Base-by-base conservation (phyloP, 495 filamentous ascomycete species). In the Penicillium flavigenum region DNA sequence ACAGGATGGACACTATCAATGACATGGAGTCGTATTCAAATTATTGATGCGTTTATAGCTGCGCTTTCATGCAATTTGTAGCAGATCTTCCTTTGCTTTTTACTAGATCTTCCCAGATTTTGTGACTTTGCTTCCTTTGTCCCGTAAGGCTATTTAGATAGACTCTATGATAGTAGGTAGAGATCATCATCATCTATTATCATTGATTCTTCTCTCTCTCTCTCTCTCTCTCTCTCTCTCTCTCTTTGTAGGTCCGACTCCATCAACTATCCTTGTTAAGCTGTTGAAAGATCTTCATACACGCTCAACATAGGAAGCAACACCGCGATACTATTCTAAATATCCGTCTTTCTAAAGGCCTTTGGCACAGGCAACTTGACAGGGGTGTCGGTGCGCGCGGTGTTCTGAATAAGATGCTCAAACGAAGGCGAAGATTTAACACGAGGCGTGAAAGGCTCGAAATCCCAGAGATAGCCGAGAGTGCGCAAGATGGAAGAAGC, bases 401-500 rank as follows among this genome's bases (percentile, higher is more conserved):
- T 49, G 12, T 42, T 47, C 27, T 46, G 56, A 51, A 79, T 68
- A 44, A 79, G 60, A 57, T 78, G 74, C 27, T 77, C 72, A 57
- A 79, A 79, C 8, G 75, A 74, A 42, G 76, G 62, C 2, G 76
- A 66, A 7, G 56, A 44, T 16, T 61, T 58, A 22, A 77, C 75
- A 51, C 76, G 69, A 5, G 76, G 73, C 1, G 67, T 75, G 47
- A 78, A 75, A 14, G 68, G 68, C 42, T 74, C 71, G 54, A 79
- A 72, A 44, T 78, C 75, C 76, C 76, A 79, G 5, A 78, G 68
- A 27, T 76, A 72, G 5, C 73, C 76, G 2, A 79, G 61, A 17
- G 73, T 76, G 19, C 70, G 63, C 34, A 78, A 64, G 5, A 76
- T 65, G 0, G 72, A 77, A 9, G 70, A 69, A 26, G 72, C 73